phyloP scores from a whole-genome alignment of 257 asterid species.

The Solanum lycopersicoides region DNA sequence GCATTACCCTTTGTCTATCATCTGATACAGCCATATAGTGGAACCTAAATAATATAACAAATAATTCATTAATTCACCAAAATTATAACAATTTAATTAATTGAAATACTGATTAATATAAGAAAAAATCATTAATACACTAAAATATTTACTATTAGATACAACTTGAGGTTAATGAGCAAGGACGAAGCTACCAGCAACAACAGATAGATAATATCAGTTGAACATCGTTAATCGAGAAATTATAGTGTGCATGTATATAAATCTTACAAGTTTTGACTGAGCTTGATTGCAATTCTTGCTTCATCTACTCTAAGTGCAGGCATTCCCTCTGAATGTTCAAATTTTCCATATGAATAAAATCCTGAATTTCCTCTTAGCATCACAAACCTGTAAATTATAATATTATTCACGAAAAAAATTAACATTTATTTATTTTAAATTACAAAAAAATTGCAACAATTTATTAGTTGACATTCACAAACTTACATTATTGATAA shows the following conservation, averaged over 20 bases:
- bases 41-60: slow-evolving; percentile 18
- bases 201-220: background rate
- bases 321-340: slow-evolving; percentile 57
- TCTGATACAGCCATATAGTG: slow-evolving; percentile 55
- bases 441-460: background rate
- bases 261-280: background rate
- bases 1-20: slow-evolving; percentile 42
- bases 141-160: too few relatives aligned
- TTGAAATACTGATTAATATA: too few relatives aligned
- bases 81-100: background rate
- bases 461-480: background rate
- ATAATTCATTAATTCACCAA: background rate
- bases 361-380: slow-evolving; percentile 54
- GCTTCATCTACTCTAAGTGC: slow-evolving; percentile 29
- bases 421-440: background rate
- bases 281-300: slow-evolving; percentile 48
- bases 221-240: background rate
- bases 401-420: background rate
- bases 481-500: background rate
- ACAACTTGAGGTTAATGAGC: background rate
- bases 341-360: slow-evolving; percentile 48
- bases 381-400: slow-evolving; percentile 36
- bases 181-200: background rate
- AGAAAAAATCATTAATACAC: background rate
- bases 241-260: background rate